Evolutionary conservation across 1,284 basidiomycete species (phyloP), one percentile per base, ranked within the genome.

Genomic region (Hemileia vastatrix): DNA sequence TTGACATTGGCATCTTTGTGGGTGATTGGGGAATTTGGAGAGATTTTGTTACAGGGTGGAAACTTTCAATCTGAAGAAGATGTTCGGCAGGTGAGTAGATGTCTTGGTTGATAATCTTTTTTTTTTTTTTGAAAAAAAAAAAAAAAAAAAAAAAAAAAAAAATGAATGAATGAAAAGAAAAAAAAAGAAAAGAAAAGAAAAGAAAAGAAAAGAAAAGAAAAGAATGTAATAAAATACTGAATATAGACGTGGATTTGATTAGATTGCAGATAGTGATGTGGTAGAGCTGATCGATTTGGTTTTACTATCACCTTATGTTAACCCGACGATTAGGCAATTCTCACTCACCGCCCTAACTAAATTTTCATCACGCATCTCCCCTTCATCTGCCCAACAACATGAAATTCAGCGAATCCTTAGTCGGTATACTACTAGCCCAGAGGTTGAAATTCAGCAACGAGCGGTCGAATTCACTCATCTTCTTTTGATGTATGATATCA

Each of bases 1-100:
- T 79, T 98, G 40, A 96, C 95, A 0, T 80, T 98, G 8, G 88
- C 89, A 1, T 86, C 91, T 0, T 87, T 94, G 0, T 99, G 95
- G 95, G 82, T 96, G 43, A 85, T 98, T 61, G 95, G 95, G 58
- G 95, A 99, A 78, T 98, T 95, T 74, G 89, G 90, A 63, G 95
- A 98, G 69, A 79, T 91, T 45, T 78, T 99, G 18, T 77, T 98
- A 2, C 87, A 94, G 71, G 85, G 85, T 18, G 92, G 92, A 31
- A 71, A 71, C 49, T 69, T 72, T 50, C 70, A 71, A 18, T 82
- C 90, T n/a, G 83, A 90, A 23, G 90, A 92, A 65, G 89, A 93
- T 64, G 79, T 79, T 11, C 89, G 54, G 45, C 31, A 64, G 54
- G 61, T 63, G 15, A 55, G 54, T 44, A 15, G 32, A 45, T n/a